Conservation (phyloP, 345 rosid species). For the Bruguiera sexangula region DNA sequence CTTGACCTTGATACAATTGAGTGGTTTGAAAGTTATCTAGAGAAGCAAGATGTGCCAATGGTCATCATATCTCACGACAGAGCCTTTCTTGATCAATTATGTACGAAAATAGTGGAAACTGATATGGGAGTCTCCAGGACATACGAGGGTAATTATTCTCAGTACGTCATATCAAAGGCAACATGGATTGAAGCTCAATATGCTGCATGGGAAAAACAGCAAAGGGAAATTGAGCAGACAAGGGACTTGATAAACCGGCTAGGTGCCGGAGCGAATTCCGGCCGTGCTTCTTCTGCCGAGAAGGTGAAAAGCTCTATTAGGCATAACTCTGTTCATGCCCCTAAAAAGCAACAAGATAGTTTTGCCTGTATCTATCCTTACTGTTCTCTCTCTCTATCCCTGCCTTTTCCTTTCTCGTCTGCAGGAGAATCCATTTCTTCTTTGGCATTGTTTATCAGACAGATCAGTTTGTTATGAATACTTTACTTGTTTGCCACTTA, state of each 20-base stretch:
- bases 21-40: constrained; percentile 94
- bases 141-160: constrained; percentile 82
- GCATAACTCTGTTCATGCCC: neutral
- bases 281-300: constrained; percentile 96
- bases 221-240: constrained; percentile 78
- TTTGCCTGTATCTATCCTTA: neutral
- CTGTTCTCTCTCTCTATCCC: too few relatives aligned
- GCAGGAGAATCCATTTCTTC: too few relatives aligned
- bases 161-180: constrained; percentile 66
- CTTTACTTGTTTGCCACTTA: too few relatives aligned
- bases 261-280: constrained; percentile 83
- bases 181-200: constrained; percentile 70
- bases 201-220: constrained; percentile 91
- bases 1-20: constrained; percentile 94
- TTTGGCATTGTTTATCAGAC: too few relatives aligned
- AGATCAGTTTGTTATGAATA: too few relatives aligned
- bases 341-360: neutral
- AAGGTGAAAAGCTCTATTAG: constrained; percentile 45
- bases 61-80: constrained; percentile 94
- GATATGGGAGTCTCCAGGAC: constrained; percentile 94
- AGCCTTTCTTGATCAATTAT: constrained; percentile 92
- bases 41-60: constrained; percentile 92
- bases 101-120: constrained; percentile 94
- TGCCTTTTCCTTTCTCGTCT: too few relatives aligned
- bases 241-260: constrained; percentile 69